Conservation (phyloP, 192 early-diverging fungal species). For the Umbelopsis sp. region DNA sequence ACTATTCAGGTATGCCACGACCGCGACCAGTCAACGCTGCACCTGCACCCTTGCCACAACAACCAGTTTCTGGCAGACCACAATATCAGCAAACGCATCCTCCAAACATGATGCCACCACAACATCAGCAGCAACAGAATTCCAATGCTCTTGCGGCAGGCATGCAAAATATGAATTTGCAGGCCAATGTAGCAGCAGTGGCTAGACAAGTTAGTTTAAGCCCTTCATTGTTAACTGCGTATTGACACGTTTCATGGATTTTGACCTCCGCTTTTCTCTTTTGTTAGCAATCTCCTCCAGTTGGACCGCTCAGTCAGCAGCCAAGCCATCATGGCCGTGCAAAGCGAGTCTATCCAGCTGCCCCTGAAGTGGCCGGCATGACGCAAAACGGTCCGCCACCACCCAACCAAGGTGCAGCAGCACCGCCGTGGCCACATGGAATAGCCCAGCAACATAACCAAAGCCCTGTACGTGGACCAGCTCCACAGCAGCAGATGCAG, state of each 20-base stretch:
- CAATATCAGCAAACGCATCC: neutral
- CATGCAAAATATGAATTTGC: constrained; percentile 39
- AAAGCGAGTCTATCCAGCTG: constrained; percentile 35
- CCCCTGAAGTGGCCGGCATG: constrained; percentile 18
- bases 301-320: neutral
- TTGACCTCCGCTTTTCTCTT: neutral
- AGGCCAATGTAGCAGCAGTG: neutral
- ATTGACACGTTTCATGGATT: neutral
- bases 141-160: constrained; percentile 18
- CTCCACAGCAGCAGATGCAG: constrained; percentile 8
- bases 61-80: neutral
- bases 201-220: neutral
- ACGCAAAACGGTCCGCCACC: neutral
- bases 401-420: constrained; percentile 28
- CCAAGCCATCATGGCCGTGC: neutral
- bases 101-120: constrained; percentile 1
- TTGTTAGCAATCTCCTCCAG: constrained; percentile 6
- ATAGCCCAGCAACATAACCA: constrained; percentile 32
- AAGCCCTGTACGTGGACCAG: neutral
- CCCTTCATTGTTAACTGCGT: neutral
- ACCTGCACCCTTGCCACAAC: neutral
- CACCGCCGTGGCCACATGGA: constrained; percentile 45
- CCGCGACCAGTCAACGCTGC: constrained; percentile 7
- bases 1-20: constrained; percentile 3
- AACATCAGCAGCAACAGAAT: constrained; percentile 6